Evolutionary conservation across 2,329 filamentous ascomycete species (phyloP).

Genomic region (Diplodia scrobiculata): DNA sequence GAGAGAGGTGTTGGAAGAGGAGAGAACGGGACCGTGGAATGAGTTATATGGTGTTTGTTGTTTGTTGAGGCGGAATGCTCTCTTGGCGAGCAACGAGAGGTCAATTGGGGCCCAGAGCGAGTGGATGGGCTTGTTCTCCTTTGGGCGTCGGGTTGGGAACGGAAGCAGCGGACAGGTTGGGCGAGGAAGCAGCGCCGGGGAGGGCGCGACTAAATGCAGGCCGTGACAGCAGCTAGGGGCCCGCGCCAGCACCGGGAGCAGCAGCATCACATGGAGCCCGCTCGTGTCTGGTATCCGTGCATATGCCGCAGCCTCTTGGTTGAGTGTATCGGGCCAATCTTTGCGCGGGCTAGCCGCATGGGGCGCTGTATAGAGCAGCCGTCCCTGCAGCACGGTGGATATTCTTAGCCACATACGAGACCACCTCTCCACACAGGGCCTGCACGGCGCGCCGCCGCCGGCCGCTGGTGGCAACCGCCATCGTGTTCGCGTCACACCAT

Average conservation of each 20-base stretch:
- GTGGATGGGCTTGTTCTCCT: slow-evolving; percentile 14
- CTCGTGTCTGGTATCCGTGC: slow-evolving; percentile 12
- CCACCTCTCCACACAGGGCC: slow-evolving; percentile 1
- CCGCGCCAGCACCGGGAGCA: not conserved
- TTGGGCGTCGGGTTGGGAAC: no score
- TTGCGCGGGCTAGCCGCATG: slow-evolving; percentile 3
- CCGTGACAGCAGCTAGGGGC: slow-evolving; percentile 6
- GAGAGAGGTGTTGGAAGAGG: not conserved
- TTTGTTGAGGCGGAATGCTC: not conserved
- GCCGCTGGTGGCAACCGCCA: not conserved
- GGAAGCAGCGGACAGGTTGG: not conserved
- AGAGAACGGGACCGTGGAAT: not conserved
- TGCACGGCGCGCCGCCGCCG: not conserved
- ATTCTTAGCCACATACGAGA: slow-evolving; percentile 27
- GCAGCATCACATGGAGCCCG: slow-evolving; percentile 10
- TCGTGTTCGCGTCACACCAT: slow-evolving; percentile 7
- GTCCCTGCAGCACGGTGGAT: slow-evolving; percentile 15
- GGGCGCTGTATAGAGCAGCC: slow-evolving; percentile 8
- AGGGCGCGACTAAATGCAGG: slow-evolving; percentile 8
- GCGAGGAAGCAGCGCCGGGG: slow-evolving; percentile 1
- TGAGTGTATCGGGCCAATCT: slow-evolving; percentile 7
- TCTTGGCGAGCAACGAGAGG: no score
- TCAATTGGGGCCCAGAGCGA: slow-evolving; percentile 21
- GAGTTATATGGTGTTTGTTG: not conserved
- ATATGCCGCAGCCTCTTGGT: not conserved